phyloP scores from a whole-genome alignment of 306 rosid species.

The Corylus avellana region DNA sequence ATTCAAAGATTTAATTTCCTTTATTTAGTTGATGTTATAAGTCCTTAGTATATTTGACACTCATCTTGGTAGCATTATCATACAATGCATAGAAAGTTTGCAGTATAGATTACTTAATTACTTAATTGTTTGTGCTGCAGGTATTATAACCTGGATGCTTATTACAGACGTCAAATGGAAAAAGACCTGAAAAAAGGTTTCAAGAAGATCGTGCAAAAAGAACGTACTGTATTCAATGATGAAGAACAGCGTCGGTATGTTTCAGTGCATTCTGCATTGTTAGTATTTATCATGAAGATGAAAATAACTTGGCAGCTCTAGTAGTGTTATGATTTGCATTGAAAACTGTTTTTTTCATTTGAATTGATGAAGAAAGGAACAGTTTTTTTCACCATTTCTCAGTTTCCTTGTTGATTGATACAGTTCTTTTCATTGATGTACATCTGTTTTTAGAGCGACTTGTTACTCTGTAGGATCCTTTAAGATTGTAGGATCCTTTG shows the following conservation, averaged over 20 bases:
- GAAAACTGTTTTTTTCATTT: constrained; percentile 18
- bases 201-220: constrained; percentile 53
- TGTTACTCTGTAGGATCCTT: neutral
- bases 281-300: constrained; percentile 9
- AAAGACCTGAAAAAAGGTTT: constrained; percentile 64
- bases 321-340: neutral
- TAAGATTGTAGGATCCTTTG: too few species aligned
- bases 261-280: constrained; percentile 21
- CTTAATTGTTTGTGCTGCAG: constrained; percentile 44
- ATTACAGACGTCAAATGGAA: constrained; percentile 66
- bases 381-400: neutral
- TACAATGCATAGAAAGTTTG: constrained; percentile 14
- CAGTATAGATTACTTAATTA: constrained; percentile 13
- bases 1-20: neutral
- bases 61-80: neutral
- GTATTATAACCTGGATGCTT: constrained; percentile 88
- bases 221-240: constrained; percentile 86
- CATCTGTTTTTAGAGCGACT: neutral
- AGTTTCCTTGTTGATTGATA: neutral
- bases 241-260: constrained; percentile 88
- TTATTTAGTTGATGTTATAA: neutral
- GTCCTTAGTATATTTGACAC: neutral
- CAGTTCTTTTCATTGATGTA: neutral
- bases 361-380: neutral
- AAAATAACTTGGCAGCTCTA: neutral